Evolutionary conservation across 2,329 filamentous ascomycete genomes (phyloP), one percentile per base, ranked within the genome.

Genomic region (Pseudogymnoascus sp.): DNA sequence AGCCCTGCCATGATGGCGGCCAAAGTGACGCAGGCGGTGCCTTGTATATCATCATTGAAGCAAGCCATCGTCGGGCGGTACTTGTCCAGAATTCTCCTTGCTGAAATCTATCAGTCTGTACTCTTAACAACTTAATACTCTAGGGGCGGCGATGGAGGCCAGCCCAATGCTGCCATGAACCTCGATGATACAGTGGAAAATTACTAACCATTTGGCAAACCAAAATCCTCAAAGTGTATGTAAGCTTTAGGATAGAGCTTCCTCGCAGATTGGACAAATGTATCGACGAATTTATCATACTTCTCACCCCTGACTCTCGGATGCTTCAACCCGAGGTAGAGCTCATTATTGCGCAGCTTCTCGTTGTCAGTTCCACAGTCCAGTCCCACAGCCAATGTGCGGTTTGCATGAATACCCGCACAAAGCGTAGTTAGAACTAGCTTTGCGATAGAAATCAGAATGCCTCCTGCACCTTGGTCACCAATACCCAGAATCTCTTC

Each of bases 11-110:
- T 85, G 64, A 96, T 86, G 1, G 88, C 91, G 0, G 91, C 91
- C 0, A 96, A 80, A 0, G 91, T 93, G 1, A 96, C 90, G 62
- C 89, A 93, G 0, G 91, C 91, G 0, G 91, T 96, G 1, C 91
- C 91, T 72, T 96, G 91, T 0, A 96, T 86, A 71, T 96, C 91
- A 62, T 96, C 91, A 68, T 96, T 96, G 78, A 96, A 96, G 72
- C 90, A 95, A 0, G 91, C 80, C 6, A 93, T 86, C 58, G 88
- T 70, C 0, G 86, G 80, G 1, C 87, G 82, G 68, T 94, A 96
- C 36, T 79, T 82, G 63, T 96, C 89, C 0, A 96, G 78, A 2
- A 96, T 82, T 3, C 89, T 82, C 30, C 88, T 80, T 0, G 90
- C 47, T 53, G 6, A 3, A 3, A 12, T 20, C 1, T 6, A 20